A percentile compares a stretch with the other conserved stretches of the same genome.
phyloP scores from a whole-genome alignment of 257 asterid species.

The Nicotiana noctiflora region DNA sequence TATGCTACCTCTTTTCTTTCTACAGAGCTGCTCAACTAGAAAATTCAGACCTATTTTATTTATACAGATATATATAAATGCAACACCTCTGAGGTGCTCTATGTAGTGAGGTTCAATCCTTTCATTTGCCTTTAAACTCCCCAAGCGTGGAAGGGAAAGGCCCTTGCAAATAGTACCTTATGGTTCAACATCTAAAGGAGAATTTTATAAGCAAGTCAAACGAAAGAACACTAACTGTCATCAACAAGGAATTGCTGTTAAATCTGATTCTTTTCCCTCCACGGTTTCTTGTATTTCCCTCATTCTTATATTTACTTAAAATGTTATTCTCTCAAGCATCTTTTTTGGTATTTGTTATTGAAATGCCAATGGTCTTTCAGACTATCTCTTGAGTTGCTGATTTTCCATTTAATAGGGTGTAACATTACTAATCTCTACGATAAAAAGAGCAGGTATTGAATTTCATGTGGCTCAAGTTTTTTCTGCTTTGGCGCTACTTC shows the following conservation, averaged over 20 bases:
- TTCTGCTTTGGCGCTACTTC: constrained; percentile 93
- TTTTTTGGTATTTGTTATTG: not conserved
- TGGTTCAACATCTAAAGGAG: not conserved
- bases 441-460: constrained; percentile 59
- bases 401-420: not conserved
- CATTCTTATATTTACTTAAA: not conserved
- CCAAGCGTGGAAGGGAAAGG: not conserved
- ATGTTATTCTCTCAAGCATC: not conserved
- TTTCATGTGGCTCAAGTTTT: constrained; percentile 97
- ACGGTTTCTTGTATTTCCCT: not conserved
- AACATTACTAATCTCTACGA: not conserved
- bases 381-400: not conserved
- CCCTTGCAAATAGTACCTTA: not conserved
- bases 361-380: not conserved
- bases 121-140: too few relatives aligned
- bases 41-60: too few relatives aligned
- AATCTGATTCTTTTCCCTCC: not conserved
- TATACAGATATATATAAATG: too few relatives aligned
- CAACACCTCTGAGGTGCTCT: too few relatives aligned
- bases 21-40: too few relatives aligned
- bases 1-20: too few relatives aligned
- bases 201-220: too few relatives aligned
- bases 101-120: too few relatives aligned
- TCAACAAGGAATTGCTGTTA: not conserved
- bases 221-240: not conserved